Conservation (phyloP, 192 early-diverging fungal genomes). For the Coemansia sp. region DNA sequence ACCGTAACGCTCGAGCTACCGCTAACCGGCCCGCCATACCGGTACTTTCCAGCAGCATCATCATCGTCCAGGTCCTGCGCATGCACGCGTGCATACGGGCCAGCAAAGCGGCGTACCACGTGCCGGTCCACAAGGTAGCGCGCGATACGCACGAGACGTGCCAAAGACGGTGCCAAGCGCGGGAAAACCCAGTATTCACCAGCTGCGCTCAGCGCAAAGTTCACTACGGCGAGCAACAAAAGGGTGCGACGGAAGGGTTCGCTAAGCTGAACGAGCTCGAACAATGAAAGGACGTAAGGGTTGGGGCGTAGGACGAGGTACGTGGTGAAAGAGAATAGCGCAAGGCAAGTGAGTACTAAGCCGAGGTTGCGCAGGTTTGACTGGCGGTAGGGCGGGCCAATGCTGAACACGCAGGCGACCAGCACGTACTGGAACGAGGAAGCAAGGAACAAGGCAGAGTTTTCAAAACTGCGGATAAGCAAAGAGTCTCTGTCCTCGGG, state of each 20-base stretch:
- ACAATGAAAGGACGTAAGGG: no score
- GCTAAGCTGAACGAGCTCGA: constrained; percentile 70
- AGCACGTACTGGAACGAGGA: constrained; percentile 93
- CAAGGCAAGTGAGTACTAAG: constrained; percentile 30
- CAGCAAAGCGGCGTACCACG: constrained; percentile 7
- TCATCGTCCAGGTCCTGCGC: background rate
- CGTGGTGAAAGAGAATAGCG: constrained; percentile 68
- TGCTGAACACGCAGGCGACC: constrained; percentile 87
- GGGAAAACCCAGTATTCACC: constrained; percentile 50
- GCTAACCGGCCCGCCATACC: background rate
- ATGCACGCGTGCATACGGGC: background rate
- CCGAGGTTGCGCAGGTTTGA: constrained; percentile 75
- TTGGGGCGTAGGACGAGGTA: constrained; percentile 57
- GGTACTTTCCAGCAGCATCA: constrained; percentile 4
- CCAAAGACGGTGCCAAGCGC: constrained; percentile 22
- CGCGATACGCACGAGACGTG: constrained; percentile 18
- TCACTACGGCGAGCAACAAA: constrained; percentile 57
- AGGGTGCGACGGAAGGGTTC: constrained; percentile 59
- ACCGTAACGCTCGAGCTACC: constrained; percentile 24
- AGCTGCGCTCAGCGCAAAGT: constrained; percentile 44
- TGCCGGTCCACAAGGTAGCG: constrained; percentile 22
- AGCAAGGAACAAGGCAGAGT: constrained; percentile 85
- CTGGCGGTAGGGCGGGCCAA: constrained; percentile 94
- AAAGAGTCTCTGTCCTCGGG: constrained; percentile 60
- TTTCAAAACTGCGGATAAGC: constrained; percentile 79